Evolutionary conservation across 2,329 filamentous ascomycete genomes (phyloP).

Genomic region (Rhynchosporium graminicola): DNA sequence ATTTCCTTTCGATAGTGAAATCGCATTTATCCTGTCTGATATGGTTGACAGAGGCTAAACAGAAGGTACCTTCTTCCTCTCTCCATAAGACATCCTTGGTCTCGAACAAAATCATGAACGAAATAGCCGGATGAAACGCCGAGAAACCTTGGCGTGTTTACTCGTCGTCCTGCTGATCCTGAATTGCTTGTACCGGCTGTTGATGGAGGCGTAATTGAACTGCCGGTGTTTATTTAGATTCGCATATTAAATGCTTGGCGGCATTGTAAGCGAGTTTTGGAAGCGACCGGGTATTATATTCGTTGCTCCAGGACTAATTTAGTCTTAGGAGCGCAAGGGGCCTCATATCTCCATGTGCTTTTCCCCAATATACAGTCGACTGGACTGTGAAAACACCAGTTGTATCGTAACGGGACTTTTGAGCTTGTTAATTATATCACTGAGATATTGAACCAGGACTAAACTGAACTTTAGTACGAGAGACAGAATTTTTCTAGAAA

Average conservation of each 20-base stretch:
- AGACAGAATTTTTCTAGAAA: no score
- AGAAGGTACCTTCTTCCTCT: background rate
- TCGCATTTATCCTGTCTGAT: constrained; percentile 8
- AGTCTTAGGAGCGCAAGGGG: no score
- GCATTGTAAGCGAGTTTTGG: background rate
- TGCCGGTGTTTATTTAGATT: background rate
- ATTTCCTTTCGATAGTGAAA: background rate
- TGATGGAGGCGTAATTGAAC: constrained; percentile 1
- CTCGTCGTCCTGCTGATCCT: constrained; percentile 10
- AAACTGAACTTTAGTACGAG: no score
- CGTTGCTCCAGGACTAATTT: background rate
- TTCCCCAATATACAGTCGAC: no score
- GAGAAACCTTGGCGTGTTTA: constrained; percentile 2
- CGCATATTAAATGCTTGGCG: background rate
- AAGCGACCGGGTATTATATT: no score
- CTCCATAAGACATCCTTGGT: constrained; percentile 1
- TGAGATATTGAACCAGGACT: no score
- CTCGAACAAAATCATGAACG: background rate
- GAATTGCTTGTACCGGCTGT: constrained; percentile 4
- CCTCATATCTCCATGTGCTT: no score
- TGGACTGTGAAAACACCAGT: no score
- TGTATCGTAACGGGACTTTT: no score
- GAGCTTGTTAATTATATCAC: no score
- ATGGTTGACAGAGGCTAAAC: constrained; percentile 9
- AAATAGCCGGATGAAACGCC: constrained; percentile 9